Percentiles rank a stretch among this genome's conserved stretches.
These are phyloP conservation scores for Collybiopsis luxurians DNA, from an alignment of 768 basidiomycete species.

Conservation along the genomic window DNA sequence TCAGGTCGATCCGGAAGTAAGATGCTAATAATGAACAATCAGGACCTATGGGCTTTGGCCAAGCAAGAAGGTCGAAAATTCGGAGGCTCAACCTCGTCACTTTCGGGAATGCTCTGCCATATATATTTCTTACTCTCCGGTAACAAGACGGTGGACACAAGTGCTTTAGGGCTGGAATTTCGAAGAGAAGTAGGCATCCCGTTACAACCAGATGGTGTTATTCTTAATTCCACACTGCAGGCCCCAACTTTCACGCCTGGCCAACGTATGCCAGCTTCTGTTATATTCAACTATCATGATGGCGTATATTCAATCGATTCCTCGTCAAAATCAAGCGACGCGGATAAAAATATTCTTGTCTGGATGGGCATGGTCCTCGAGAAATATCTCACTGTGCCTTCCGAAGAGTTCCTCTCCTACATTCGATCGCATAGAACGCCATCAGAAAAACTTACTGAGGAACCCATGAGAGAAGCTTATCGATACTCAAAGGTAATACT, in stretches of 20 bases:
- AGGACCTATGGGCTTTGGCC: conserved; percentile 70
- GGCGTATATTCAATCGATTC: conserved; percentile 71
- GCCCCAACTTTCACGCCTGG: conserved; percentile 68
- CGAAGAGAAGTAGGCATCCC: conserved; percentile 46
- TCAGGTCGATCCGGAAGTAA: not conserved
- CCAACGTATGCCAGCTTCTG: conserved; percentile 72
- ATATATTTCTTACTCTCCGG: conserved; percentile 86
- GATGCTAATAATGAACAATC: not conserved
- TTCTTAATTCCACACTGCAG: conserved; percentile 30
- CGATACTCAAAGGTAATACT: conserved; percentile 69
- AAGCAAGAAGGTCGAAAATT: conserved; percentile 57
- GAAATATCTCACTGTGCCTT: conserved; percentile 73
- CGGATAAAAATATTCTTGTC: conserved; percentile 67
- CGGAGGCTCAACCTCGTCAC: conserved; percentile 86
- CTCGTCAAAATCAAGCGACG: conserved; percentile 36
- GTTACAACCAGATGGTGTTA: not conserved
- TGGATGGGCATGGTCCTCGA: conserved; percentile 89
- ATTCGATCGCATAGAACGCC: conserved; percentile 36
- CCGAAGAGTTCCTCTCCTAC: conserved; percentile 58
- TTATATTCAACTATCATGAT: conserved; percentile 61
- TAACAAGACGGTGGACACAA: conserved; percentile 62
- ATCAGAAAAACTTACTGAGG: conserved; percentile 23
- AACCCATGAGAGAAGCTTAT: conserved; percentile 67
- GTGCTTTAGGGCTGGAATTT: conserved; percentile 60
- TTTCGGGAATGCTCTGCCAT: conserved; percentile 81